Evolutionary conservation across 1,284 basidiomycete genomes (phyloP), one percentile per base, ranked within the genome.

Genomic region (Apiotrichum brassicae): DNA sequence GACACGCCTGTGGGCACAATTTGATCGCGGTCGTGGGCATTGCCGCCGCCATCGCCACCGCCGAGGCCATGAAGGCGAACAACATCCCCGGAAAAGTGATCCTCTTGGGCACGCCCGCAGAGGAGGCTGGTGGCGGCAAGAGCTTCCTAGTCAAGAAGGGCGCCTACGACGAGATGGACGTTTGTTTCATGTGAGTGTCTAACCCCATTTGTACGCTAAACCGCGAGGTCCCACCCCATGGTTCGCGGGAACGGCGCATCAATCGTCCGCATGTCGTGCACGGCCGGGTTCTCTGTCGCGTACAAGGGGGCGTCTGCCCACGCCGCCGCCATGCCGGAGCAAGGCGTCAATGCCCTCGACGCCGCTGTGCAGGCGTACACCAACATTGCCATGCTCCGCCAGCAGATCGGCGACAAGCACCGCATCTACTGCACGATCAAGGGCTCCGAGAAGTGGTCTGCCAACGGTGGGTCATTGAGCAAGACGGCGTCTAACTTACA

Each of bases 121-220:
- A 91, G 71, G 88, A 90, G 71, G 75, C 74, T 11, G 85, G 83
- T 4, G 83, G 81, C 19, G 87, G 88, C n/a, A 91, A 91, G 72
- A 76, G 82, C 40, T 76, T 78, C 28, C 72, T 91, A 20, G 75
- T 90, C n/a, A 77, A 86, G 20, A 14, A 12, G 6, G 52, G 52
- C n/a, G 52, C 52, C 2, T 60, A 54, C 46, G 43, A 81, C 24
- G 81, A 78, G 20, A 87, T 90, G 84, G 83, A 88, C 65, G 79
- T 79, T 4, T 87, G 87, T 62, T 63, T 87, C 51, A 90, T 89
- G 86, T 82, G n/a, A n/a, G 16, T 18, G 43, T 49, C 6, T 12
- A 22, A 38, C n/a, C n/a, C n/a, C n/a, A n/a, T n/a, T n/a, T n/a
- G n/a, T n/a, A n/a, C n/a, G n/a, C n/a, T n/a, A n/a, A n/a, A n/a